Evolutionary conservation across 2,329 filamentous ascomycete species (phyloP), one percentile per base, ranked within the genome.

Genomic region (Talaromyces sp.): DNA sequence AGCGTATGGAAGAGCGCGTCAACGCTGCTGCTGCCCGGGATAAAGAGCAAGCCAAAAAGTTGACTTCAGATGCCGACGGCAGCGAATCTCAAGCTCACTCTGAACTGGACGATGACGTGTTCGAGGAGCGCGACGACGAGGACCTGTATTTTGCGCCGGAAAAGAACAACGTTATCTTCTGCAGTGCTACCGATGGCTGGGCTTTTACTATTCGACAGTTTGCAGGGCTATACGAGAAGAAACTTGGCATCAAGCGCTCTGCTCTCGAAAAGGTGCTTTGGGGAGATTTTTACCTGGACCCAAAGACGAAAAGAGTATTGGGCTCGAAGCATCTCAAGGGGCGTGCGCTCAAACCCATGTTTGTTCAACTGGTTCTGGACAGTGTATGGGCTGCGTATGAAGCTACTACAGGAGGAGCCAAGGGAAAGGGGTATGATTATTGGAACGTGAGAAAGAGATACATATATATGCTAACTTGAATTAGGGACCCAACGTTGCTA

Each of bases 161-260:
- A 73, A 96, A 94, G 77, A 97, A 97, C 76, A 99, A 99, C 72
- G 95, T 99, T 75, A 98, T 99, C 66, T 99, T 99, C 75, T 92
- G 92, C 79, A 98, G 94, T 73, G 95, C 95, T 63, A 89, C 96
- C 61, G 95, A 99, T 72, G 95, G 95, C n/a, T 99, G 95, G 95
- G 95, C 95, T 2, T 99, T 99, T 70, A 99, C 95, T 0, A 89
- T 96, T 56, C 87, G 92, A 57, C 95, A 99, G 70, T 99, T 99
- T 73, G 93, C 95, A 18, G 86, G 86, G 42, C 80, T 98, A 31
- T 99, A 98, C 72, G 94, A 98, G 77, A 96, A 93, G 81, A 99
- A 99, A 75, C 84, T 99, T 6, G 94, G 95, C 14, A 96, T 98
- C 76, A 98, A 96, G 77, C 85, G 93, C 54, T 87, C 87, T 30